These are phyloP conservation scores for Eremomyces bilateralis DNA, from an alignment of 495 filamentous ascomycete species.

Conservation along the genomic window DNA sequence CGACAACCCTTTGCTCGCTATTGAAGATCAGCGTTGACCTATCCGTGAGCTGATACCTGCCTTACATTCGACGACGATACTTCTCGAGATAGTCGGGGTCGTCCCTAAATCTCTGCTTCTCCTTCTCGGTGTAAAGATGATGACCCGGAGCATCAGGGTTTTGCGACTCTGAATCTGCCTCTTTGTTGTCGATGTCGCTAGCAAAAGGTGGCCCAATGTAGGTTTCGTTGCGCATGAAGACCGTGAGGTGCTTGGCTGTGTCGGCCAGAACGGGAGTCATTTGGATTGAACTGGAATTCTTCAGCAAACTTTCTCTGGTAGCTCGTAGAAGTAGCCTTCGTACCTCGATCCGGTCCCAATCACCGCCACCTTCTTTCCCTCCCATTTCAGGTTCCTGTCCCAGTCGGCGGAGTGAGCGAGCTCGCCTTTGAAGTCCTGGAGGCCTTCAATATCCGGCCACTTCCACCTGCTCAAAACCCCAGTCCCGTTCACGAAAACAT, in stretches of 20 bases:
- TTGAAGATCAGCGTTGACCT: too few species aligned
- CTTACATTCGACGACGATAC: too few species aligned
- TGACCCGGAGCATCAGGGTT: too few species aligned
- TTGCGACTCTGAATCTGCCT: too few species aligned
- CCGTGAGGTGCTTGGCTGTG: conserved; percentile 8
- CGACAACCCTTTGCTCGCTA: conserved; percentile 16
- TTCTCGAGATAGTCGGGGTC: conserved; percentile 17
- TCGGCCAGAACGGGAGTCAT: too few species aligned
- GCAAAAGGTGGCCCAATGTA: conserved; percentile 15
- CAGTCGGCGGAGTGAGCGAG: conserved; percentile 1
- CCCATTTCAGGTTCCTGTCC: conserved; percentile 1
- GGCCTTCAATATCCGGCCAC: conserved; percentile 7
- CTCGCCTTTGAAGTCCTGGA: conserved; percentile 1
- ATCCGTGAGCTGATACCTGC: too few species aligned
- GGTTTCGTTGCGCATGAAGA: conserved; percentile 11
- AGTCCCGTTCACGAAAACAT: conserved; percentile 17
- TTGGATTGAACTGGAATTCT: too few species aligned
- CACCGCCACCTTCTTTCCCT: conserved; percentile 1
- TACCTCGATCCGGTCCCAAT: conserved; percentile 7
- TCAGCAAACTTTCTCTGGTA: too few species aligned
- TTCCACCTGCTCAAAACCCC: conserved; percentile 16
- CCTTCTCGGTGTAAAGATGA: conserved; percentile 15
- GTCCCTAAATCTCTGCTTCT: conserved; percentile 16
- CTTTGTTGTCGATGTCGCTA: conserved; percentile 10
- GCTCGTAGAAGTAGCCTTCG: too few species aligned